Evolutionary conservation across 2,329 filamentous ascomycete species (phyloP), one percentile per base, ranked within the genome.

Genomic region (Aspergillus bombycis): DNA sequence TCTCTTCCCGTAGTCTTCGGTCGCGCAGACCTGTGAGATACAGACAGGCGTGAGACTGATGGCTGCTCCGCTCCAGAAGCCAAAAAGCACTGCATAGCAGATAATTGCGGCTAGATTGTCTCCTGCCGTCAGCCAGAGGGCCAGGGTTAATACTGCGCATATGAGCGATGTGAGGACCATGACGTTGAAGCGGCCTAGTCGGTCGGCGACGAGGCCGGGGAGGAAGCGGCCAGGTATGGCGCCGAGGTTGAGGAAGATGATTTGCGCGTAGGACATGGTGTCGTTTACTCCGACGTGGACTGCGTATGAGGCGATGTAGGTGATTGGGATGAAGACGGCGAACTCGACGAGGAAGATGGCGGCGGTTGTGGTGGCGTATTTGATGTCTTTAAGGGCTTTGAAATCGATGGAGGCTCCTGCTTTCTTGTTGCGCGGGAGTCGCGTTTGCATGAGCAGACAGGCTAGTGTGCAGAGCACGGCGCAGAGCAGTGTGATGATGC

Each of bases 301-400:
- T 8, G 69, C 70, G 19, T 78, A 77, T 10, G 72, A 74, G 4
- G 74, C 67, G 32, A 79, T 65, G 60, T 79, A 79, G 12, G 74
- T 74, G 38, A 72, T 67, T 0, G 77, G 77, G 19, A 79, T 73
- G 52, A 78, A 78, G 14, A 77, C 71, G 0, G 72, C 76, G 58
- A 76, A 75, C 60, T 78, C 76, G 19, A 76, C 72, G 8, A 78
- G 68, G 57, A 77, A 78, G 4, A 78, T 65, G 0, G 74, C 75
- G 2, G 69, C 32, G 0, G 72, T 76, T 0, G 74, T 77, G 1
- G 63, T 59, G 0, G 70, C 71, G 32, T 71, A 75, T 11, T 64
- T 64, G 19, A 63, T 23, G 43, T 77, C 74, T 4, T 26, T 58
- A 1, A 77, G 58, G 1, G 72, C 66, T 8, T 53, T 65, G n/a